Evolutionary conservation across 2,329 filamentous ascomycete genomes (phyloP).

Genomic region (Lojkania enalia): DNA sequence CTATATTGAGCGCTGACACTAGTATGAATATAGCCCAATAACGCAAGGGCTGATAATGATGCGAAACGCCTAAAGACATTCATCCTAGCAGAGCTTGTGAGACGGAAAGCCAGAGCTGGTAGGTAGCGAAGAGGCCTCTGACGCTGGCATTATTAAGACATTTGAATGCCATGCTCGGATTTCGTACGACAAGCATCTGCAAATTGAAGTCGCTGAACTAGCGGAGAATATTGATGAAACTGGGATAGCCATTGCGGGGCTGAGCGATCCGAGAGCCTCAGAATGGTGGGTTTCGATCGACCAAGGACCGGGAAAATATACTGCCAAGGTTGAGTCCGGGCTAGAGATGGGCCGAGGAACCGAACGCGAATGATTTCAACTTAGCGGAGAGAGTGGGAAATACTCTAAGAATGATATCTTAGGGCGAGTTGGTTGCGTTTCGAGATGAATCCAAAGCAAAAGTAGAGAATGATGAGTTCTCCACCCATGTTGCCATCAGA

Average conservation of each 20-base stretch:
- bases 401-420: too few species aligned
- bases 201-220: not conserved
- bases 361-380: too few species aligned
- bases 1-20: conserved; percentile 29
- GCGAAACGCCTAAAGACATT: conserved; percentile 22
- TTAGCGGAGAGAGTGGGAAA: too few species aligned
- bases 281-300: not conserved
- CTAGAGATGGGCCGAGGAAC: too few species aligned
- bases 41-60: conserved; percentile 24
- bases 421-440: too few species aligned
- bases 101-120: not conserved
- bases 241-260: conserved; percentile 1
- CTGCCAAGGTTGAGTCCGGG: too few species aligned
- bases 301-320: conserved; percentile 2
- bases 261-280: not conserved
- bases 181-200: not conserved
- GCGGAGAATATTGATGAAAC: not conserved
- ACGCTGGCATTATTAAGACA: not conserved
- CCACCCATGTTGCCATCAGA: too few species aligned
- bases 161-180: not conserved
- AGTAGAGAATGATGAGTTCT: too few species aligned
- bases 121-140: not conserved
- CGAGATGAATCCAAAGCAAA: too few species aligned
- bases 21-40: conserved; percentile 4
- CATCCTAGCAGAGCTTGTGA: conserved; percentile 19